These are phyloP conservation scores for Misopates orontium DNA, from an alignment of 257 asterid species.

Conservation along the genomic window DNA sequence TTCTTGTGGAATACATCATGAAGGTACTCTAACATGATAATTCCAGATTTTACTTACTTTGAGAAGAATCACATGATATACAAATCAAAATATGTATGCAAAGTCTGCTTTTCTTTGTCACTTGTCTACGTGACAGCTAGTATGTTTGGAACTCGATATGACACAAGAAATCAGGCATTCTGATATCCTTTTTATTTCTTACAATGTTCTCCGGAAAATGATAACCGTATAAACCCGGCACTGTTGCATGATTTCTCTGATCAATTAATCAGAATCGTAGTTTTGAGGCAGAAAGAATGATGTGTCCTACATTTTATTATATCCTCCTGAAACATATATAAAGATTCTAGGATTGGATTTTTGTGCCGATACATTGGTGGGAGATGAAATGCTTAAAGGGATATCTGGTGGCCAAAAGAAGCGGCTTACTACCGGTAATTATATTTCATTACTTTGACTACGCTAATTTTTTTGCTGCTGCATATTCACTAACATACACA, in stretches of 20 bases:
- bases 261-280: slow-evolving; percentile 20
- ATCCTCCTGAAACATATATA: slow-evolving; percentile 47
- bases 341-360: slow-evolving; percentile 65
- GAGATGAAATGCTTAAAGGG: slow-evolving; percentile 93
- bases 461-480: slow-evolving; percentile 25
- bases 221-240: not conserved
- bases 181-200: not conserved
- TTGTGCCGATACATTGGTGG: slow-evolving; percentile 90
- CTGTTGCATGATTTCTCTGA: slow-evolving; percentile 22
- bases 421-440: slow-evolving; percentile 83
- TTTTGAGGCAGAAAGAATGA: slow-evolving; percentile 10
- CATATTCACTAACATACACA: slow-evolving; percentile 33
- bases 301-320: not conserved
- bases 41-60: slow-evolving; percentile 19
- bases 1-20: slow-evolving; percentile 72
- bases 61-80: slow-evolving; percentile 1
- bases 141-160: slow-evolving; percentile 19
- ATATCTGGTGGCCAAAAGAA: slow-evolving; percentile 96
- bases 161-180: slow-evolving; percentile 1
- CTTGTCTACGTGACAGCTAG: slow-evolving; percentile 5
- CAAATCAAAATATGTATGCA: not conserved
- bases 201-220: slow-evolving; percentile 12
- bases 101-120: slow-evolving; percentile 5
- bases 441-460: slow-evolving; percentile 29
- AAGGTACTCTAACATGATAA: slow-evolving; percentile 49